Evolutionary conservation across 768 basidiomycete species (phyloP).

Genomic region (Coprinellus aureogranulatus): DNA sequence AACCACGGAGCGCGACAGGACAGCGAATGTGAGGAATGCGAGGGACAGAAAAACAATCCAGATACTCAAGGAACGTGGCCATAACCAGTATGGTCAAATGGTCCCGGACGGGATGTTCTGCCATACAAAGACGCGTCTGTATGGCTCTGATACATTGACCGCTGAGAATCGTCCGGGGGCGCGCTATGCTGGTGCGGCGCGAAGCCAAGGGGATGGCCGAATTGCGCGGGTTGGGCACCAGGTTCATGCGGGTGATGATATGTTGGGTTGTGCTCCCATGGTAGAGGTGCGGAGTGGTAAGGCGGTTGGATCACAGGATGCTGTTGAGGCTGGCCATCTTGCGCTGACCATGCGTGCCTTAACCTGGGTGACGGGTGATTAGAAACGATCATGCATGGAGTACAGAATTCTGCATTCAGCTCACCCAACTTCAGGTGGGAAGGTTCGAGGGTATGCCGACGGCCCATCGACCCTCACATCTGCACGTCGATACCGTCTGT

Average conservation of each 20-base stretch:
- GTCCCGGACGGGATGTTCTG: no score
- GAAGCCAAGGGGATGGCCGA: neutral
- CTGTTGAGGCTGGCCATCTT: neutral
- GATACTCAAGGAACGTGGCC: no score
- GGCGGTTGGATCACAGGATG: neutral
- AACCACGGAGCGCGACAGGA: no score
- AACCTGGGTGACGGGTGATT: neutral
- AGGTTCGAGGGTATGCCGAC: neutral
- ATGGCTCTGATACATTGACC: no score
- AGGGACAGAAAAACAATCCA: no score
- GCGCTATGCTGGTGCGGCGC: neutral
- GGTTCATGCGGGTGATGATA: no score
- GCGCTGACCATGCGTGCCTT: neutral
- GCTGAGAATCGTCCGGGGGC: no score
- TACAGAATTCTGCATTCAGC: neutral
- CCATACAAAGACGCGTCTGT: no score
- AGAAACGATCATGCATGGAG: neutral
- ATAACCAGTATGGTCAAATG: no score
- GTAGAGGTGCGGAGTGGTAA: neutral
- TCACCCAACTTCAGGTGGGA: neutral
- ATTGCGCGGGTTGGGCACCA: no score
- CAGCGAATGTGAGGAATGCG: no score
- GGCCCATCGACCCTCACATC: conserved; percentile 1
- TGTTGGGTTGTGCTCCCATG: neutral
- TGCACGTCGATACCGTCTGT: neutral